Evolutionary conservation across 1,284 basidiomycete genomes (phyloP), one percentile per base, ranked within the genome.

Genomic region (Chondrostereum purpureum): DNA sequence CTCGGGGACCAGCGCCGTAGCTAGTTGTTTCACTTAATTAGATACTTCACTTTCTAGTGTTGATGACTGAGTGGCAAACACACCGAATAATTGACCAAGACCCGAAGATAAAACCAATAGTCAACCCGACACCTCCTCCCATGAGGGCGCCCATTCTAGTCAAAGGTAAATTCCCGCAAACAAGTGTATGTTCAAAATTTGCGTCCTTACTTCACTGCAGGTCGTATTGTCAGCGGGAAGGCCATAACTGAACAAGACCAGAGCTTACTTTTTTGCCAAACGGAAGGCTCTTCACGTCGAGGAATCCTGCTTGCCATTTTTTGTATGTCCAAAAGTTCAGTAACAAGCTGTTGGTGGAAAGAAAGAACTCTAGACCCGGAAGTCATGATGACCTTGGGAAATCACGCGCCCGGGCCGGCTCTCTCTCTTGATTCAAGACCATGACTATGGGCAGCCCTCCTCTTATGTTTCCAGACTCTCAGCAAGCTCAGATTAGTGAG

Each of bases 101-200:
- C 40, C 92, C 92, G 59, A 96, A 96, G 53, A 96, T 83, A 68
- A 96, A 95, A n/a, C 92, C 92, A 58, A 95, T 94, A 27, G 92
- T 94, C 41, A 94, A 74, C 21, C 92, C 92, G 47, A 95, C 92
- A 54, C 89, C 89, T 52, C 82, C 85, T 51, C 91, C 91, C 90
- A 93, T 93, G 49, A 92, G 66, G 40, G 88, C 90, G 57, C 91
- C 91, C 91, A 94, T 94, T 68, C 90, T 92, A 44, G 10, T 50
- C 46, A 52, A 43, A 41, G 39, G 42, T 43, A 16, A 31, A 44
- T 16, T 48, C 13, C 35, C n/a, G n/a, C 13, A 16, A 35, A 46
- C 33, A 37, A 35, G 41, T 10, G 16, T 23, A 44, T 36, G 44
- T 39, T 41, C 39, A 42, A 44, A 42, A 31, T n/a, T n/a, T n/a